These are phyloP conservation scores for Cryphonectria carpinicola DNA, from an alignment of 2,329 filamentous ascomycete genomes.

Conservation along the genomic window DNA sequence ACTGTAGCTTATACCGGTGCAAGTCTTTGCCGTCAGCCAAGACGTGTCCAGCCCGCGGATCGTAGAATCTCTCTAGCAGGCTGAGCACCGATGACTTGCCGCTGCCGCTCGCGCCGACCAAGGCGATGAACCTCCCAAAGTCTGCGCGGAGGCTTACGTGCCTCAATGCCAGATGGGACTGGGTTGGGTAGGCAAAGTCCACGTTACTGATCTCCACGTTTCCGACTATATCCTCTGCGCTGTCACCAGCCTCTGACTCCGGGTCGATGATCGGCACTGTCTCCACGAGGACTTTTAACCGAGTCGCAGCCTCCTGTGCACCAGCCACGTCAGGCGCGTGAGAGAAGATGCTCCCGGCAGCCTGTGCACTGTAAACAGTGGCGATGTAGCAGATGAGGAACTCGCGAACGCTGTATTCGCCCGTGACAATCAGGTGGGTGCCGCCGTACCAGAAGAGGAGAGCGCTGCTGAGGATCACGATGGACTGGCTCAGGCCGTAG, in stretches of 20 bases:
- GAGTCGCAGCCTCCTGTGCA: neutral
- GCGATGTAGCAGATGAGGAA: neutral
- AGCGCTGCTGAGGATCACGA: neutral
- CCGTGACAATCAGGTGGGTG: neutral
- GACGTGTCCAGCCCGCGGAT: neutral
- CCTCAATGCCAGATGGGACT: neutral
- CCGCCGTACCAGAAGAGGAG: neutral
- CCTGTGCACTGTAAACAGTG: neutral
- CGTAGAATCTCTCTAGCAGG: neutral
- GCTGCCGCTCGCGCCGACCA: neutral
- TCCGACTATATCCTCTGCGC: neutral
- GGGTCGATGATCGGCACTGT: neutral
- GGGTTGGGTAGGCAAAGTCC: neutral
- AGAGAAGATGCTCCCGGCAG: neutral
- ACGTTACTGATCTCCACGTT: neutral
- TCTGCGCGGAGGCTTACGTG: neutral
- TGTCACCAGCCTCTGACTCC: neutral
- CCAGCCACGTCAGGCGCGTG: neutral
- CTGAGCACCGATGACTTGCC: neutral
- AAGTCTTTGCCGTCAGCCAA: neutral
- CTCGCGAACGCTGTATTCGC: neutral
- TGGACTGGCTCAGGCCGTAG: neutral
- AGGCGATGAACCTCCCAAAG: neutral
- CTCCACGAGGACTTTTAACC: neutral
- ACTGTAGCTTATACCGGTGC: neutral